Conservation (phyloP, 352 stramenopile species). For the Paralagenidium karlingii region DNA sequence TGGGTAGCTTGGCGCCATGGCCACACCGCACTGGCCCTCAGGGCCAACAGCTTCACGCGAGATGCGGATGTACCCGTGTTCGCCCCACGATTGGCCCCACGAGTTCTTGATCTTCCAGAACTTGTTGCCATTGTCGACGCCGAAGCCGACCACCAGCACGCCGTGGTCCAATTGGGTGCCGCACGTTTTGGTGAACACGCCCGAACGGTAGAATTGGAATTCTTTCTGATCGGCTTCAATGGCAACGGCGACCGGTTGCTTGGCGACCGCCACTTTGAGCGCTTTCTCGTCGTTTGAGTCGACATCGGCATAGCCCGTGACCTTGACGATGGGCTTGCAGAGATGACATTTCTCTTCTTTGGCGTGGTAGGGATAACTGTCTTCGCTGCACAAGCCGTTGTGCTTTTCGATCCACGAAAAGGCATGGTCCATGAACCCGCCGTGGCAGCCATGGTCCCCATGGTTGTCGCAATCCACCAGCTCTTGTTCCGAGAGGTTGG, state of each 20-base stretch:
- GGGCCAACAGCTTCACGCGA: slow-evolving; percentile 25
- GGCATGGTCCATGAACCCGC: slow-evolving; percentile 41
- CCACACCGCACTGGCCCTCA: slow-evolving; percentile 45
- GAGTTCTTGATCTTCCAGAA: slow-evolving; percentile 61
- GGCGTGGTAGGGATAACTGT: slow-evolving; percentile 35
- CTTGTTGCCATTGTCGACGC: slow-evolving; percentile 11
- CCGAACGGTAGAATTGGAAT: slow-evolving; percentile 52
- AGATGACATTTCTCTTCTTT: slow-evolving; percentile 13
- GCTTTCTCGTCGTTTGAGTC: slow-evolving; percentile 20
- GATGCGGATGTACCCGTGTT: slow-evolving; percentile 53
- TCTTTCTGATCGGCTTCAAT: slow-evolving; percentile 41
- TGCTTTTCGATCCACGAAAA: slow-evolving; percentile 40
- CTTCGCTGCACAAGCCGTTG: slow-evolving; percentile 29
- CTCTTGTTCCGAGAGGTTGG: slow-evolving; percentile 41
- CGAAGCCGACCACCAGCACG: slow-evolving; percentile 39
- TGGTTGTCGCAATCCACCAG: slow-evolving; percentile 53
- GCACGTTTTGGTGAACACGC: slow-evolving; percentile 42
- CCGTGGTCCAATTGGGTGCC: slow-evolving; percentile 39
- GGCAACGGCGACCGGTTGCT: slow-evolving; percentile 38
- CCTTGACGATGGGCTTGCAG: slow-evolving; percentile 22
- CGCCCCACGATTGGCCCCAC: slow-evolving; percentile 54
- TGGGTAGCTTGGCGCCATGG: slow-evolving; percentile 38
- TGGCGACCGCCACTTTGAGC: slow-evolving; percentile 29
- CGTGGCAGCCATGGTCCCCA: slow-evolving; percentile 38
- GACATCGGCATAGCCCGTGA: slow-evolving; percentile 15